These are phyloP conservation scores for Puccinia coronata DNA, from an alignment of 1,284 basidiomycete species.

Conservation along the genomic window DNA sequence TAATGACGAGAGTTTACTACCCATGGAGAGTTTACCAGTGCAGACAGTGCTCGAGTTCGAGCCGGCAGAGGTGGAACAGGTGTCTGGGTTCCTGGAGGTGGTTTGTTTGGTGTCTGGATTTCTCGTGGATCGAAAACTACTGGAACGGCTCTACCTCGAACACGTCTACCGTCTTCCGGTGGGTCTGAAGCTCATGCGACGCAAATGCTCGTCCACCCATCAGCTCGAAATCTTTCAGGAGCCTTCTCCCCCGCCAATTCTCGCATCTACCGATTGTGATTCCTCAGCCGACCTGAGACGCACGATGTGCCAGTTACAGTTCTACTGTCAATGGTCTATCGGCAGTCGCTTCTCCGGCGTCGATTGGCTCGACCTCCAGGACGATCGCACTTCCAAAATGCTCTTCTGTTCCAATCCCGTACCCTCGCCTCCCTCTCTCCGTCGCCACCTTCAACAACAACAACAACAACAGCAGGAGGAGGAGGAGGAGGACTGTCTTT, in stretches of 20 bases:
- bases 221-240: background rate
- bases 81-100: background rate
- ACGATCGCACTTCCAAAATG: constrained; percentile 19
- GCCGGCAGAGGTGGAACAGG: background rate
- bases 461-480: too few species aligned
- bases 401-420: constrained; percentile 45
- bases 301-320: constrained; percentile 68
- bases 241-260: constrained; percentile 60
- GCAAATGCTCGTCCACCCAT: background rate
- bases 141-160: background rate
- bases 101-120: constrained; percentile 23
- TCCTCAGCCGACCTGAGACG: too few species aligned
- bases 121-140: background rate
- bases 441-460: constrained; percentile 13
- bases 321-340: constrained; percentile 59
- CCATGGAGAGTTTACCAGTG: constrained; percentile 9
- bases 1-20: constrained; percentile 66
- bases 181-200: background rate
- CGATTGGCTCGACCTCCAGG: constrained; percentile 1
- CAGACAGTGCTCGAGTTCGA: constrained; percentile 21
- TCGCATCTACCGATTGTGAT: constrained; percentile 30
- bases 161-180: background rate
- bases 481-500: background rate
- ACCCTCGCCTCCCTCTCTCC: background rate
- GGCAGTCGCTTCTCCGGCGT: constrained; percentile 13